A percentile compares a stretch with the other conserved stretches of the same genome.
These are phyloP conservation scores for Saturnispora ahearnii DNA, from an alignment of 805 yeast species.

Conservation along the genomic window DNA sequence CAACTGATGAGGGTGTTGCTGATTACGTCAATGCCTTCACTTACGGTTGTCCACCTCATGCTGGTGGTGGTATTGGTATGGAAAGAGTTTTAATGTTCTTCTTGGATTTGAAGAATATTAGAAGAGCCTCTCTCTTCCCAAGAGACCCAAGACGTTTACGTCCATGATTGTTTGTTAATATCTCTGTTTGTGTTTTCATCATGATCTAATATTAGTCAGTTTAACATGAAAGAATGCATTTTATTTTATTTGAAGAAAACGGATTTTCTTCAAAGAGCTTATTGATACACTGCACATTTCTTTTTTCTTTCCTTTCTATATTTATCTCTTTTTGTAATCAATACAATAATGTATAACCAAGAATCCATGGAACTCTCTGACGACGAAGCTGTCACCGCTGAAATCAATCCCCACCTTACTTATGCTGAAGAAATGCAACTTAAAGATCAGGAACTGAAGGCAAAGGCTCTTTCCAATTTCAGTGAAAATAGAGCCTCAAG, in stretches of 20 bases:
- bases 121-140: conserved; percentile 98
- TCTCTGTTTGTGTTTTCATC: neutral
- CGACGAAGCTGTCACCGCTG: conserved; percentile 7
- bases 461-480: conserved; percentile 47
- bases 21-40: conserved; percentile 90
- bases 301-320: neutral
- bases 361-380: conserved; percentile 5
- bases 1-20: conserved; percentile 68
- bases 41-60: conserved; percentile 97
- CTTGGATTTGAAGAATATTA: conserved; percentile 91
- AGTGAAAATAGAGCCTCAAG: conserved; percentile 23
- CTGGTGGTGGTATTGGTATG: conserved; percentile 99
- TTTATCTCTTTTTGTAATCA: neutral
- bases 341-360: neutral
- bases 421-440: conserved; percentile 56
- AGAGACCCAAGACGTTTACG: conserved; percentile 93
- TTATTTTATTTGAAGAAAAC: neutral
- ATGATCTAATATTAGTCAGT: neutral
- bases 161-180: conserved; percentile 42
- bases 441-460: conserved; percentile 59
- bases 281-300: neutral
- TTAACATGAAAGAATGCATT: neutral
- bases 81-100: conserved; percentile 99
- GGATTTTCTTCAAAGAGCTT: neutral
- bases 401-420: conserved; percentile 43